These are phyloP conservation scores for Vicia sativa DNA, from an alignment of 306 rosid species.

Conservation along the genomic window DNA sequence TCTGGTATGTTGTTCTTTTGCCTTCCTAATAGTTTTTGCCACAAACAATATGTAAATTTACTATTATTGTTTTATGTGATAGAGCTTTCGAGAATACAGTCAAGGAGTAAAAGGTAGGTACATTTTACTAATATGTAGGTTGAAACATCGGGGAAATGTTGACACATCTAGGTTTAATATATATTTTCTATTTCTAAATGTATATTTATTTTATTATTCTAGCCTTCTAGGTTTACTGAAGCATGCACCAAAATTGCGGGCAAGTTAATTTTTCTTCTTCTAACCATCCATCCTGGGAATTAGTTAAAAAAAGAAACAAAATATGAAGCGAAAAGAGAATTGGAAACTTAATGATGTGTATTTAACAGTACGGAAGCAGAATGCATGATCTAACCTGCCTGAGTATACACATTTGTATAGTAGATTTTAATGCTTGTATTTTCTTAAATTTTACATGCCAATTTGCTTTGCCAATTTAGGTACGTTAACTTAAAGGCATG, in stretches of 20 bases:
- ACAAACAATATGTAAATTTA: slow-evolving; percentile 30
- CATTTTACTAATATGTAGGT: slow-evolving; percentile 31
- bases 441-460: slow-evolving; percentile 15
- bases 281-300: neutral
- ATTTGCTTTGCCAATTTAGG: slow-evolving; percentile 64
- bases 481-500: slow-evolving; percentile 77
- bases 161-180: too few relatives aligned
- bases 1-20: slow-evolving; percentile 61
- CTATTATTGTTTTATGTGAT: slow-evolving; percentile 15
- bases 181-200: too few relatives aligned
- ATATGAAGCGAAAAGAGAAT: neutral
- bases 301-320: neutral
- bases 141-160: slow-evolving; percentile 1
- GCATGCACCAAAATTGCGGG: neutral
- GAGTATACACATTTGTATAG: slow-evolving; percentile 5
- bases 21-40: slow-evolving; percentile 35
- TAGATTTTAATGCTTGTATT: slow-evolving; percentile 16
- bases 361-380: neutral
- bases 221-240: neutral
- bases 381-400: slow-evolving; percentile 4
- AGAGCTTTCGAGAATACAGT: slow-evolving; percentile 29
- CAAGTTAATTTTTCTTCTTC: neutral
- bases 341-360: neutral
- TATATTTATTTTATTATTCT: neutral
- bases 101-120: slow-evolving; percentile 10